Evolutionary conservation across 2,329 filamentous ascomycete genomes (phyloP), one percentile per base, ranked within the genome.

Genomic region (Penicillium psychrosexuale): DNA sequence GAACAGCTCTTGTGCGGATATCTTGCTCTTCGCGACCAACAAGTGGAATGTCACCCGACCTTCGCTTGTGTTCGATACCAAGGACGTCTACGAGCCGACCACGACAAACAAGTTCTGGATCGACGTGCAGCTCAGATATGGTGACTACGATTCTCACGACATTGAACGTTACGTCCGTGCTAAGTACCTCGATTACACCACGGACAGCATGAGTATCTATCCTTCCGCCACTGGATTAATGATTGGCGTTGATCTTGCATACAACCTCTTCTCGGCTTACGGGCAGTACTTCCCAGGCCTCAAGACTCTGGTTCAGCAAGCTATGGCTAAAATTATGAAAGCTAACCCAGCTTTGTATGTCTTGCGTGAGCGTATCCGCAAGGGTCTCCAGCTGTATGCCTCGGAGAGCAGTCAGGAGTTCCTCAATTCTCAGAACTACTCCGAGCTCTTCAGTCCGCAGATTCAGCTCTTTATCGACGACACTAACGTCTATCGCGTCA

Each of bases 251-350:
- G 94, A 99, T 77, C 82, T 99, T 67, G 93, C 94, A 0, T 99
- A 99, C 82, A 99, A 99, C 73, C 78, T 99, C 38, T 97, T 97
- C 79, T 97, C 94, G 8, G 94, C 94, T 0, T 99, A 96, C 66
- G 94, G 94, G 48, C 93, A 97, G 77, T 99, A 97, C 79, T 99
- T 99, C 85, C 94, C 94, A 45, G 94, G 94, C 69, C 78, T 99
- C 58, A 99, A 99, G 81, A 89, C 91, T 45, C 83, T 99, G 24
- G 81, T 99, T 27, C 95, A 99, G 75, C 93, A 97, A 73, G 94
- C 95, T 6, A 99, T 99, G 95, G 91, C 91, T 46, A 99, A 99
- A 85, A 86, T 99, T 71, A 99, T 99, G 94, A 99, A 99, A 78
- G 93, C 94, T 36, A 99, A 99, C 69, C 94, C 94, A 15, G 94